Conservation (phyloP, 2,329 filamentous ascomycete genomes). For the Calonectria hongkongensis region DNA sequence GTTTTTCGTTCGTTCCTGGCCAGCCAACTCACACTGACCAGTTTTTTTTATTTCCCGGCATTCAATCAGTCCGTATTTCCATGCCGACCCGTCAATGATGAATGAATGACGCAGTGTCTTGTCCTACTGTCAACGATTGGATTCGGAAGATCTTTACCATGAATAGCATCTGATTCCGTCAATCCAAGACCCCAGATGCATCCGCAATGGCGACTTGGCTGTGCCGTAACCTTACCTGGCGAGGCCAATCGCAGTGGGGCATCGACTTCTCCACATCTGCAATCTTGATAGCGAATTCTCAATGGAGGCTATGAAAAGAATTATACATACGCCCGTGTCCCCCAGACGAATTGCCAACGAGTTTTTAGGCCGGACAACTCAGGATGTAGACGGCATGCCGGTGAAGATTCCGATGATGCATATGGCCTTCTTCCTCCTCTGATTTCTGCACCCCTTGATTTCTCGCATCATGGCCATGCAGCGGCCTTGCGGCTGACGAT, state of each 20-base stretch:
- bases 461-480: constrained; percentile 52
- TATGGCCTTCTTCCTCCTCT: constrained; percentile 26
- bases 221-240: constrained; percentile 47
- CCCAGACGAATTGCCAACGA: constrained; percentile 32
- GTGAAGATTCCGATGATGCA: background rate
- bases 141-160: constrained; percentile 16
- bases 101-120: constrained; percentile 2
- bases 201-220: constrained; percentile 43
- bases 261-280: constrained; percentile 47
- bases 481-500: constrained; percentile 48
- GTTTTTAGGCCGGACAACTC: background rate
- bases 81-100: background rate
- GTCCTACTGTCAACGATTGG: background rate
- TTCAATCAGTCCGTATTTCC: background rate
- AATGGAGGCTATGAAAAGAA: constrained; percentile 33
- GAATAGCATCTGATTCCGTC: constrained; percentile 41
- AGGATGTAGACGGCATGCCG: background rate
- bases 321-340: constrained; percentile 39
- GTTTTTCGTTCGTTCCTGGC: constrained; percentile 23
- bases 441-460: constrained; percentile 46
- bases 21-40: constrained; percentile 2
- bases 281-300: constrained; percentile 50
- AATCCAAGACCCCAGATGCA: constrained; percentile 44
- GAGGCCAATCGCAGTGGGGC: constrained; percentile 48
- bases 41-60: background rate